Evolutionary conservation across 1,139 yeast genomes (phyloP), one percentile per base, ranked within the genome.

Genomic region (Pichia sp.): DNA sequence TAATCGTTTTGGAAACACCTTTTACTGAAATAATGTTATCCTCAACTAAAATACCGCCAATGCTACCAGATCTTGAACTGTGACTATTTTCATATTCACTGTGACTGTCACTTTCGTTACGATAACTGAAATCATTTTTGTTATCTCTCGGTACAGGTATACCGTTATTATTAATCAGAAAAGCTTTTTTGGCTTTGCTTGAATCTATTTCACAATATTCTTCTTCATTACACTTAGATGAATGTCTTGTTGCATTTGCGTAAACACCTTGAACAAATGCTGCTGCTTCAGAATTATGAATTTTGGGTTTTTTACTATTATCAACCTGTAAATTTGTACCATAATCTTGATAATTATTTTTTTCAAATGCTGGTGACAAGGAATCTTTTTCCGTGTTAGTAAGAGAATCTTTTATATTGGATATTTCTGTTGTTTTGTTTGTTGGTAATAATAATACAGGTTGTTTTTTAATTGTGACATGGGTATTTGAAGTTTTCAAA

Each of bases 1-100:
- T 88, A 54, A 89, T 86, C 6, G 95, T 87, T 70, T 89, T 89
- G 59, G 81, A 83, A 25, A 87, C 87, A 47, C 96, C 97, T 58
- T 83, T 82, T 29, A 86, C 86, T 49, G 84, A 86, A 36, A 88
- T 80, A n/a, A 88, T 83, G 40, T 48, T 55, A 35, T 86, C 81
- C 66, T 89, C 96, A 52, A 86, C 78, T 50, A 88, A 83, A 3
- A 95, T 92, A 5, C 55, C 51, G 43, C 51, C 27, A 11, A 44
- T 37, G 28, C 40, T 42, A 27, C 46, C 50, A 28, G 38, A 31
- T 29, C 42, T 37, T 8, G 42, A 32, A 30, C 18, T 36, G 11
- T 36, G 27, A 10, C 39, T 36, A 27, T 36, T 26, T 18, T 32
- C 43, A n/a, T 26, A n/a, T 7, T 29, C n/a, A 7, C 33, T 7